These are phyloP conservation scores for Chytriomyces sp. DNA, from an alignment of 192 early-diverging fungal species.

Conservation along the genomic window DNA sequence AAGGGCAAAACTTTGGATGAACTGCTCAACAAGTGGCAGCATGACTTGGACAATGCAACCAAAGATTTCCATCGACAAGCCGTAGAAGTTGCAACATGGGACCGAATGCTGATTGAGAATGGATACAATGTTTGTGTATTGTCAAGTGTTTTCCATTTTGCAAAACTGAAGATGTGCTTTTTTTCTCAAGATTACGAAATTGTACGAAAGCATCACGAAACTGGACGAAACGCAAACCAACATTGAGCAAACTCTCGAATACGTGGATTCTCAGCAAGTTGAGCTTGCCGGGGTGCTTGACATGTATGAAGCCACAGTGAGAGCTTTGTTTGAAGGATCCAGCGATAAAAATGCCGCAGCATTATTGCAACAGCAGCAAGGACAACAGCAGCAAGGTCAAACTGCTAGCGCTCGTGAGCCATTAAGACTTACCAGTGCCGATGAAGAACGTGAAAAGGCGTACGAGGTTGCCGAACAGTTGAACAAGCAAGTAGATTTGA, in stretches of 20 bases:
- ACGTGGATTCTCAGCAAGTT: slow-evolving; percentile 84
- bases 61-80: slow-evolving; percentile 88
- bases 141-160: not conserved
- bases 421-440: slow-evolving; percentile 62
- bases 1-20: slow-evolving; percentile 90
- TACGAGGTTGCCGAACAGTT: slow-evolving; percentile 87
- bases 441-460: slow-evolving; percentile 84
- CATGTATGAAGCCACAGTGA: slow-evolving; percentile 77
- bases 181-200: slow-evolving; percentile 67
- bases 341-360: not conserved
- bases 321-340: slow-evolving; percentile 35
- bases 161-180: slow-evolving; percentile 17
- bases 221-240: slow-evolving; percentile 77
- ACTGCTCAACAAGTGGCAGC: slow-evolving; percentile 88
- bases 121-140: slow-evolving; percentile 62
- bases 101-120: slow-evolving; percentile 83
- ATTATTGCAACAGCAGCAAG: slow-evolving; percentile 35
- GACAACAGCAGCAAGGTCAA: not conserved
- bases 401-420: slow-evolving; percentile 13
- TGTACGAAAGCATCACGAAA: slow-evolving; percentile 75
- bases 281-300: slow-evolving; percentile 80
- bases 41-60: slow-evolving; percentile 77
- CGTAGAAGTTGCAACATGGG: slow-evolving; percentile 82
- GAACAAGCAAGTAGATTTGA: slow-evolving; percentile 85
- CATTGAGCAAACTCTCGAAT: slow-evolving; percentile 85